Conservation (phyloP, 2,329 filamentous ascomycete genomes). For the Ceratocystis destructans region DNA sequence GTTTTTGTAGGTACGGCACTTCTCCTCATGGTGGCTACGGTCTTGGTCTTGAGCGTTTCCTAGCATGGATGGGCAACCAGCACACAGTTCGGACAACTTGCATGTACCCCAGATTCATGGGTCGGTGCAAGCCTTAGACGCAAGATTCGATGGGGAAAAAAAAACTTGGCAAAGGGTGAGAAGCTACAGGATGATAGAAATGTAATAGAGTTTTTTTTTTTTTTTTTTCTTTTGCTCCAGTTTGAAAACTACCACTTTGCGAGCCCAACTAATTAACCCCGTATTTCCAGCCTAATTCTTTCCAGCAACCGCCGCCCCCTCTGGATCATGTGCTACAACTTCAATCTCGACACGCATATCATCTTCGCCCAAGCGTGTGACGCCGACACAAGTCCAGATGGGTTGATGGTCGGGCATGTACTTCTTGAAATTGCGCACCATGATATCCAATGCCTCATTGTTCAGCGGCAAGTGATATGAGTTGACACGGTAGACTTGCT, state of each 20-base stretch:
- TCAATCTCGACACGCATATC: slow-evolving; percentile 48
- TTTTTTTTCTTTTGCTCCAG: slow-evolving; percentile 21
- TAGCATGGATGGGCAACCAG: slow-evolving; percentile 51
- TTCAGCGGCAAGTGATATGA: slow-evolving; percentile 34
- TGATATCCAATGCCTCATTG: slow-evolving; percentile 28
- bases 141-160: neutral
- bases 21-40: slow-evolving; percentile 89
- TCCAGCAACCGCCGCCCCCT: slow-evolving; percentile 24
- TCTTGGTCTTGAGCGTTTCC: slow-evolving; percentile 69
- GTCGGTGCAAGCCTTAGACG: slow-evolving; percentile 58
- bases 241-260: too few species aligned
- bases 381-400: slow-evolving; percentile 41
- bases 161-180: neutral
- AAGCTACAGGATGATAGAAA: neutral
- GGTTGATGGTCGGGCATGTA: slow-evolving; percentile 41
- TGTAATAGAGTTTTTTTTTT: slow-evolving; percentile 22
- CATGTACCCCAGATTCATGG: slow-evolving; percentile 70
- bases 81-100: slow-evolving; percentile 53
- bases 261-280: neutral
- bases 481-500: slow-evolving; percentile 38
- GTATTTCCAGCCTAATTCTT: neutral
- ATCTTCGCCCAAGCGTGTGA: slow-evolving; percentile 33
- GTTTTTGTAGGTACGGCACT: slow-evolving; percentile 57
- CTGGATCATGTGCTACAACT: slow-evolving; percentile 34
- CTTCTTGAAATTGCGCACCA: slow-evolving; percentile 35